Percentiles rank a stretch among this genome's conserved stretches.
Conservation (phyloP, 495 filamentous ascomycete species). For the Neurospora cerealis region DNA sequence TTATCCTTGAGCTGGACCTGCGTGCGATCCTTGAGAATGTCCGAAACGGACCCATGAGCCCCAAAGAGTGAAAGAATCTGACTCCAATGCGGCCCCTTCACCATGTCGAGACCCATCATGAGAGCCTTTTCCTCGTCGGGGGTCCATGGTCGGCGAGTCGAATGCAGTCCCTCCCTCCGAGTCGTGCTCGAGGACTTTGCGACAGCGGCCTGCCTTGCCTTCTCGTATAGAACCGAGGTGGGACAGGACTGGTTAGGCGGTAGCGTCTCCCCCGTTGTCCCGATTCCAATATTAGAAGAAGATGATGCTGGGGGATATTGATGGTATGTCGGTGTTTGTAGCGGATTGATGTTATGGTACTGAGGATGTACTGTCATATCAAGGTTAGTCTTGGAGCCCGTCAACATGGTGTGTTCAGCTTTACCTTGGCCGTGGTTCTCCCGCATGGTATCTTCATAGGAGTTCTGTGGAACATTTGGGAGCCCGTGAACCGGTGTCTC, state of each 20-base stretch:
- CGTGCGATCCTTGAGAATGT: constrained; percentile 83
- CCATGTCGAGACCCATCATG: constrained; percentile 83
- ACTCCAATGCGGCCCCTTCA: constrained; percentile 92
- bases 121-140: constrained; percentile 85
- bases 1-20: constrained; percentile 97
- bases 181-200: constrained; percentile 66
- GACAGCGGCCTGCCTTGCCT: constrained; percentile 70
- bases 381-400: constrained; percentile 5
- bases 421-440: neutral
- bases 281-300: neutral
- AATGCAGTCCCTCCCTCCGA: constrained; percentile 65
- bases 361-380: constrained; percentile 8
- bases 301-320: constrained; percentile 9
- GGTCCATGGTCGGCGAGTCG: constrained; percentile 83
- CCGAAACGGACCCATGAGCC: constrained; percentile 67
- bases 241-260: constrained; percentile 66
- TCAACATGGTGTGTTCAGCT: neutral
- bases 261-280: constrained; percentile 17
- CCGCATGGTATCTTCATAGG: neutral
- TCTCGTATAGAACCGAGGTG: constrained; percentile 71
- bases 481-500: constrained; percentile 10
- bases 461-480: neutral
- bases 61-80: constrained; percentile 89
- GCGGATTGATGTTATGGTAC: constrained; percentile 11
- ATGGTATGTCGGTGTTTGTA: constrained; percentile 10